These are phyloP conservation scores for Euryodendron excelsum DNA, from an alignment of 148 eudicot species.

Conservation along the genomic window DNA sequence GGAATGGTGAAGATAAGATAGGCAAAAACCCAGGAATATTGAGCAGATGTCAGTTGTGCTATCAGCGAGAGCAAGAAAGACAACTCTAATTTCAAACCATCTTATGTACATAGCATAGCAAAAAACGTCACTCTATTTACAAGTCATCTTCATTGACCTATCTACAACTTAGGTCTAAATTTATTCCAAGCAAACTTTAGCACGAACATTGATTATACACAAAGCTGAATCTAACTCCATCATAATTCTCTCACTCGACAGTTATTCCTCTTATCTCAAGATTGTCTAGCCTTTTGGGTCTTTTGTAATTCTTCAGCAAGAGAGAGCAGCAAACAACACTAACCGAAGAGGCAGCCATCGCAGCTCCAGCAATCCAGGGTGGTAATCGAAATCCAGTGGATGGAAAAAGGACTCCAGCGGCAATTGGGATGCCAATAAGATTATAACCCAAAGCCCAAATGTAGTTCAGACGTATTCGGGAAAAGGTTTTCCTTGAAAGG, in stretches of 20 bases:
- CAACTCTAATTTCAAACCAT: too few relatives aligned
- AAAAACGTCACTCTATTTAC: not conserved
- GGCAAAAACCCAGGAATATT: too few relatives aligned
- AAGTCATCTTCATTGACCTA: not conserved
- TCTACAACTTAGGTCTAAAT: constrained; percentile 1
- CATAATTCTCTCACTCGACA: constrained; percentile 34
- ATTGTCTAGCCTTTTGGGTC: constrained; percentile 60
- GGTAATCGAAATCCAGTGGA: constrained; percentile 71
- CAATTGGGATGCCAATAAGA: constrained; percentile 73
- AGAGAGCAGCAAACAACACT: constrained; percentile 95
- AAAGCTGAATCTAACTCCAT: not conserved
- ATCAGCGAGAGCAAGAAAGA: too few relatives aligned
- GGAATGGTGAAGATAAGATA: too few relatives aligned
- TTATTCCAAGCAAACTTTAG: constrained; percentile 5
- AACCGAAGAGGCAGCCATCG: constrained; percentile 97
- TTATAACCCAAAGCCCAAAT: constrained; percentile 93
- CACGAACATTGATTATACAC: not conserved
- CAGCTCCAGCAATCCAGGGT: constrained; percentile 97
- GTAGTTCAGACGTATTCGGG: constrained; percentile 75
- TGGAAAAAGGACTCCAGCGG: constrained; percentile 80
- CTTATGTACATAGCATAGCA: not conserved
- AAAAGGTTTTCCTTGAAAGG: constrained; percentile 83
- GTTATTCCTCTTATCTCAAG: constrained; percentile 50
- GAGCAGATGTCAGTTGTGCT: too few relatives aligned
- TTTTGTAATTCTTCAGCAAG: constrained; percentile 72